Evolutionary conservation across 371 early-diverging fungal genomes (phyloP), one percentile per base, ranked within the genome.

Genomic region (Mortierella sp.): DNA sequence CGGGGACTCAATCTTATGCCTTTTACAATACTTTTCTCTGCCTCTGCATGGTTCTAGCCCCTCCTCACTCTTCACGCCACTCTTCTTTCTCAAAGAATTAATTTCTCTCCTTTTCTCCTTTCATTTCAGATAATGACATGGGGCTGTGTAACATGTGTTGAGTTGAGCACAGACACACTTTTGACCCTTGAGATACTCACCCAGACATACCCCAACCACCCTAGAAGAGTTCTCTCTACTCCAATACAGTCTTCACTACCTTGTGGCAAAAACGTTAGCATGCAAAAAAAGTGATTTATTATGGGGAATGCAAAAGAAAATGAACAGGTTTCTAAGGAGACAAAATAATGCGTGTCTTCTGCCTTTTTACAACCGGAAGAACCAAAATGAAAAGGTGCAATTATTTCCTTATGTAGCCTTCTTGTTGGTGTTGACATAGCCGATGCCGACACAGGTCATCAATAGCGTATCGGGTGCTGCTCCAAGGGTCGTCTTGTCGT

Each of bases 391-490:
- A 47, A 52, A 14, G 24, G 22, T 47, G 47, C 47, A 22, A 22
- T 47, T 19, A 4, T 13, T n/a, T n/a, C 19, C 58, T 72, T 91
- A 95, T 37, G 91, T 92, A 1, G 93, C 90, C 89, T 95, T 95
- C 79, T 95, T 95, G 88, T 91, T 94, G 71, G 95, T 92, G 81
- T 98, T 97, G 40, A 91, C 90, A 84, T 94, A 97, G 16, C 98
- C 98, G 22, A 92, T 88, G 45, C 99, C 99, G 48, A 98, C 91
- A 79, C 97, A 96, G 3, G 97, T 93, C 90, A 98, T 86, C 53
- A 96, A 64, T 40, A 96, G 88, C 3, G 95, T 92, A 58, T 90
- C 88, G 8, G 90, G 85, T n/a, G 88, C 87, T 43, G 82, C 80
- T 2, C 84, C 84, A 41, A 83, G 58, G 0, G 73, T 61, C 26